Conservation (phyloP, 2,329 filamentous ascomycete genomes). For the Fusarium neocosmosporiellum region DNA sequence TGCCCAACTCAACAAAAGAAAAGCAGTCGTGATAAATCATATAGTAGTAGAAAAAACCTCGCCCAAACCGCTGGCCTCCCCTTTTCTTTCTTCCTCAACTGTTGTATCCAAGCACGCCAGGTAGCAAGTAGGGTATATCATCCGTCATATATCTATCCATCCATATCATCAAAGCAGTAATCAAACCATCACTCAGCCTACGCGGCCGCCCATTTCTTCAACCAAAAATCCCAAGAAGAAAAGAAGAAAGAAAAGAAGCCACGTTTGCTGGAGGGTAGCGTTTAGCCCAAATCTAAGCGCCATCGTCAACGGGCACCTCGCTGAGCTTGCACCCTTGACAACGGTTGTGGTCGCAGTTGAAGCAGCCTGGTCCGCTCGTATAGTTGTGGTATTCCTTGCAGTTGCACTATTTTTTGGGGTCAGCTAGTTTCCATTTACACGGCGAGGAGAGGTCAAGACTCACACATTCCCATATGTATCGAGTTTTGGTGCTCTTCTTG, state of each 20-base stretch:
- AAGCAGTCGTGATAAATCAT: neutral
- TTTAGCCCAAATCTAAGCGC: neutral
- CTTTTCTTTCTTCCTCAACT: neutral
- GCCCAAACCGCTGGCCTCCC: neutral
- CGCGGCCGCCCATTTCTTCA: neutral
- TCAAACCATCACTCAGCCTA: neutral
- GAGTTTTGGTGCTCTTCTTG: slow-evolving; percentile 16
- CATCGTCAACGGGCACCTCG: neutral
- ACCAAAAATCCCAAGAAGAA: neutral
- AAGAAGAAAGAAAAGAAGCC: neutral
- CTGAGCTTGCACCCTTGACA: slow-evolving; percentile 11
- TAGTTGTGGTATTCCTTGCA: slow-evolving; percentile 26
- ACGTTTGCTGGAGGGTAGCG: neutral
- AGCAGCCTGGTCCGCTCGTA: slow-evolving; percentile 8
- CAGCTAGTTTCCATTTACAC: neutral
- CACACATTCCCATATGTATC: slow-evolving; percentile 48
- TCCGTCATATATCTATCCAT: slow-evolving; percentile 5
- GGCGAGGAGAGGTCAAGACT: slow-evolving; percentile 23
- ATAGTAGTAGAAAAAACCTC: neutral
- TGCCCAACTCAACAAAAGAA: neutral
- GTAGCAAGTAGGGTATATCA: slow-evolving; percentile 14
- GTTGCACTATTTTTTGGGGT: slow-evolving; percentile 32
- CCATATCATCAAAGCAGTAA: neutral
- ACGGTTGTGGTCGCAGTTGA: slow-evolving; percentile 18
- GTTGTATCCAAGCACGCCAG: neutral